Percentiles rank a stretch among this genome's conserved stretches.
Evolutionary conservation across 441 rosid species (phyloP).

Genomic region (Brassica hybrid): DNA sequence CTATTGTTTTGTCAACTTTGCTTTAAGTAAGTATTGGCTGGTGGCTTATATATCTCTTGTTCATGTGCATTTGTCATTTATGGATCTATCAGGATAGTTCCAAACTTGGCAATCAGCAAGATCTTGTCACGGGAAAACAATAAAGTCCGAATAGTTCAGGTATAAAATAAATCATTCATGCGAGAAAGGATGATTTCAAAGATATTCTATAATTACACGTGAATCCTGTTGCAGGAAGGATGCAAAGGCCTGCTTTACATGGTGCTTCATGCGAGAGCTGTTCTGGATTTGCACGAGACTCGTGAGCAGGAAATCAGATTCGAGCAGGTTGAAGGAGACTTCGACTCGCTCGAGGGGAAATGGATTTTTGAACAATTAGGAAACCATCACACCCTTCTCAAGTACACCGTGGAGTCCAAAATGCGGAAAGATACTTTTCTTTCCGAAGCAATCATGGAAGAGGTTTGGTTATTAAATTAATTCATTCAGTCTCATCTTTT

Average conservation of each 20-base stretch:
- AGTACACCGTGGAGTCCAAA: slow-evolving; percentile 90
- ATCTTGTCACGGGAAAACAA: slow-evolving; percentile 89
- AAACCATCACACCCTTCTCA: slow-evolving; percentile 86
- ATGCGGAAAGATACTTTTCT: slow-evolving; percentile 89
- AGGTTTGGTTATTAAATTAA: slow-evolving; percentile 53
- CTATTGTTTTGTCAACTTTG: slow-evolving; percentile 13
- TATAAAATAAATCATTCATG: slow-evolving; percentile 30
- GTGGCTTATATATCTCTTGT: slow-evolving; percentile 2
- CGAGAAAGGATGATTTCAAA: not conserved
- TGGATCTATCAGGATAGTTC: slow-evolving; percentile 76
- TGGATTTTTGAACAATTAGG: slow-evolving; percentile 95
- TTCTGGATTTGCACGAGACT: slow-evolving; percentile 82
- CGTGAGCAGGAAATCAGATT: slow-evolving; percentile 87
- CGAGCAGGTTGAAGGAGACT: slow-evolving; percentile 96
- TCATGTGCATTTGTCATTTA: slow-evolving; percentile 18
- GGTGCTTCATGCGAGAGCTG: slow-evolving; percentile 98
- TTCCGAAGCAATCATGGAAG: slow-evolving; percentile 98
- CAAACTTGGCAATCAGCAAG: slow-evolving; percentile 94
- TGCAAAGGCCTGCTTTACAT: slow-evolving; percentile 94
- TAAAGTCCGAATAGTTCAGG: slow-evolving; percentile 96
- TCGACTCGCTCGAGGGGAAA: slow-evolving; percentile 86
- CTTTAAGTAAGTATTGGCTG: not conserved
- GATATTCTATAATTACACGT: not conserved
- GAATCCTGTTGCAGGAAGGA: slow-evolving; percentile 77
- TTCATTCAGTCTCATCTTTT: not conserved